A percentile compares a stretch with the other conserved stretches of the same genome.
Conservation (phyloP, 2,329 filamentous ascomycete species). For the Macroventuria anomochaeta region DNA sequence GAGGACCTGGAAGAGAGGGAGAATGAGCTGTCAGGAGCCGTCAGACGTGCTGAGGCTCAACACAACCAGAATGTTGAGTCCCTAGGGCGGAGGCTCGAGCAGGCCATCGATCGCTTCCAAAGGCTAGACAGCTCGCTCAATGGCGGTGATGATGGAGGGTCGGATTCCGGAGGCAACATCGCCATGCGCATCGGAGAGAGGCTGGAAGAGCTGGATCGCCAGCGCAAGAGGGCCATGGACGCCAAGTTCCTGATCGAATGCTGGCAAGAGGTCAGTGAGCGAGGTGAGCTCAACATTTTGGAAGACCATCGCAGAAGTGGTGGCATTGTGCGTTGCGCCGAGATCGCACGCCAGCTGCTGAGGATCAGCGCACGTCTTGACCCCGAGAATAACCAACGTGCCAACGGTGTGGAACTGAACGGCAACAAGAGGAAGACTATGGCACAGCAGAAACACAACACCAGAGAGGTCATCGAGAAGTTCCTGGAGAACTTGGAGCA, state of each 20-base stretch:
- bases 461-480: slow-evolving; percentile 90
- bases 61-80: slow-evolving; percentile 91
- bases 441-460: slow-evolving; percentile 62
- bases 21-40: slow-evolving; percentile 87
- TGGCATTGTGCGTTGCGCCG: slow-evolving; percentile 90
- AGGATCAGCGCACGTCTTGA: slow-evolving; percentile 93
- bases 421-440: slow-evolving; percentile 47
- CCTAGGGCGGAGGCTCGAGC: slow-evolving; percentile 85
- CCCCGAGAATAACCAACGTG: slow-evolving; percentile 64
- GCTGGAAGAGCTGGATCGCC: slow-evolving; percentile 91
- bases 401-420: slow-evolving; percentile 56
- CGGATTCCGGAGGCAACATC: slow-evolving; percentile 75
- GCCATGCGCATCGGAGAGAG: slow-evolving; percentile 94
- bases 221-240: slow-evolving; percentile 86
- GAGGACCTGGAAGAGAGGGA: slow-evolving; percentile 89
- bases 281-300: slow-evolving; percentile 82
- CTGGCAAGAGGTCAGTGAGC: slow-evolving; percentile 93
- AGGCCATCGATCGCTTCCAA: slow-evolving; percentile 91
- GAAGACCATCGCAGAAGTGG: slow-evolving; percentile 87
- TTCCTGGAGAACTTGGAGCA: slow-evolving; percentile 96
- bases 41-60: slow-evolving; percentile 87
- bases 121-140: slow-evolving; percentile 84
- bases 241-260: slow-evolving; percentile 95
- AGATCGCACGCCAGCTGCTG: slow-evolving; percentile 91
- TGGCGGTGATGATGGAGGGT: slow-evolving; percentile 61